Evolutionary conservation across 2,329 filamentous ascomycete species (phyloP).

Genomic region (Stemphylium beticola): DNA sequence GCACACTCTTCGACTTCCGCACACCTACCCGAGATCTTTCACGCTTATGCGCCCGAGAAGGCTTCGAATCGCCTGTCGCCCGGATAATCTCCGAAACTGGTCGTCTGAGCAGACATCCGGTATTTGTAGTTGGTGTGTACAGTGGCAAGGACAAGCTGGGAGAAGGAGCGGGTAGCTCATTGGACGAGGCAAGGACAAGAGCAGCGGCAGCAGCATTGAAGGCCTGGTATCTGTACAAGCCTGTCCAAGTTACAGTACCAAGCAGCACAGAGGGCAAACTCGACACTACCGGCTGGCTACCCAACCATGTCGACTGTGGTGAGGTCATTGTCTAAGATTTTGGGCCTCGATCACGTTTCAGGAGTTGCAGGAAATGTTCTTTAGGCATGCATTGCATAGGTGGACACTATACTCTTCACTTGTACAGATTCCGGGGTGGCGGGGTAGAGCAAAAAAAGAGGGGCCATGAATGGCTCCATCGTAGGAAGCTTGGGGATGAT

Average conservation of each 20-base stretch:
- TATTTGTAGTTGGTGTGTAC: conserved; percentile 93
- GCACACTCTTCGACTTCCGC: conserved; percentile 81
- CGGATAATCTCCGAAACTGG: conserved; percentile 91
- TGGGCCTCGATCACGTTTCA: conserved; percentile 21
- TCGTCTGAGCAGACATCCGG: conserved; percentile 80
- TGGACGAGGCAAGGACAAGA: conserved; percentile 77
- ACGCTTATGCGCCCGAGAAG: conserved; percentile 83
- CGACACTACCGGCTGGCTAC: conserved; percentile 55
- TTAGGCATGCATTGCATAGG: conserved; percentile 16
- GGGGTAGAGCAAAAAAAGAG: not conserved
- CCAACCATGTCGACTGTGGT: conserved; percentile 63
- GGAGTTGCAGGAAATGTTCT: conserved; percentile 18
- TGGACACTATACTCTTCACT: conserved; percentile 19
- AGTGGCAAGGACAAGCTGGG: conserved; percentile 90
- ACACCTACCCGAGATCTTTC: conserved; percentile 83
- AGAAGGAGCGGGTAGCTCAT: conserved; percentile 80
- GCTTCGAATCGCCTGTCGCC: conserved; percentile 85
- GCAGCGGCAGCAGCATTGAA: conserved; percentile 87
- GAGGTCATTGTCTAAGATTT: conserved; percentile 58
- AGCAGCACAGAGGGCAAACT: conserved; percentile 54
- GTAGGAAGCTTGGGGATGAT: conserved; percentile 1
- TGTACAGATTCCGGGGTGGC: conserved; percentile 19
- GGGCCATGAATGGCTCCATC: not conserved
- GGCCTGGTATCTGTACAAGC: conserved; percentile 95
- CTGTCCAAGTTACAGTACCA: conserved; percentile 61